Evolutionary conservation across 768 basidiomycete genomes (phyloP).

Genomic region (Leucocoprinus leucothites): DNA sequence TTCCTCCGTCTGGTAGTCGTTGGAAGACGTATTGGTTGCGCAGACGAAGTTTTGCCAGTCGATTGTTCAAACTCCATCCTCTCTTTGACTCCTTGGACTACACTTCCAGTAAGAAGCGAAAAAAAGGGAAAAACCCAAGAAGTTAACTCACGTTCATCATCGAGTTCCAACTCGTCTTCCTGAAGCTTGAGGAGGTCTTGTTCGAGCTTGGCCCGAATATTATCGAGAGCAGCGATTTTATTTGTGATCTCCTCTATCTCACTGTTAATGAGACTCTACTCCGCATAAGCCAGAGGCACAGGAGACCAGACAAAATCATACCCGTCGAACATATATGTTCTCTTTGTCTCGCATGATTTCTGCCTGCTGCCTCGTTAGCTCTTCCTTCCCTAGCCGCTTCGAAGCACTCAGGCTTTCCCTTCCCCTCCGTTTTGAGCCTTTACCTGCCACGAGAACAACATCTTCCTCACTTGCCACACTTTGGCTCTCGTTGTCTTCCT

Average conservation of each 20-base stretch:
- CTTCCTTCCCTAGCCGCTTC: constrained; percentile 78
- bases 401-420: constrained; percentile 66
- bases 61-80: constrained; percentile 61
- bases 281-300: constrained; percentile 7
- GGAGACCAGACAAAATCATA: constrained; percentile 35
- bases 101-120: background rate
- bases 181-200: constrained; percentile 81
- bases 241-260: constrained; percentile 88
- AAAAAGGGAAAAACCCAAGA: constrained; percentile 6
- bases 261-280: constrained; percentile 76
- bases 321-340: constrained; percentile 85
- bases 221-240: constrained; percentile 85
- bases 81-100: constrained; percentile 90
- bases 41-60: constrained; percentile 4
- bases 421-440: constrained; percentile 46
- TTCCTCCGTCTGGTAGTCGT: constrained; percentile 69
- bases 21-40: constrained; percentile 39
- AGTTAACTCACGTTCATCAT: constrained; percentile 78
- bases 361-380: constrained; percentile 76
- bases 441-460: constrained; percentile 54
- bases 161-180: constrained; percentile 95
- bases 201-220: constrained; percentile 76
- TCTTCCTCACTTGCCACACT: constrained; percentile 76
- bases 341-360: constrained; percentile 93
- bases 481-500: constrained; percentile 52